A percentile compares a stretch with the other conserved stretches of the same genome.
phyloP scores from a whole-genome alignment of 768 basidiomycete species.

The Russula virescens region DNA sequence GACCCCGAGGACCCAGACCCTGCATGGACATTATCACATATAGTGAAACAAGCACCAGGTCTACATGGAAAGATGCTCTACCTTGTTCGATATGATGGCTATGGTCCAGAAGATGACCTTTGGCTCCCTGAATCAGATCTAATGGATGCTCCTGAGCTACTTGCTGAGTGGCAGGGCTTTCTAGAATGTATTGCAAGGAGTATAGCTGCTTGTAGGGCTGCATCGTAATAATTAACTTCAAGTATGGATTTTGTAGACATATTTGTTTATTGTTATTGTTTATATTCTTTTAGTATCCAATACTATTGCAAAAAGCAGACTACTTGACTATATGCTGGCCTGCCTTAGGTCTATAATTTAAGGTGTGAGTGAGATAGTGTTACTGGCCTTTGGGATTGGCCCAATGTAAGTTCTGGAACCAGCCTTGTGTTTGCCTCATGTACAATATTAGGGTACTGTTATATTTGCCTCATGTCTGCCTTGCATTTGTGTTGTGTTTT shows the following conservation, averaged over 20 bases:
- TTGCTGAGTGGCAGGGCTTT: conserved; percentile 25
- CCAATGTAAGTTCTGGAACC: too few relatives aligned
- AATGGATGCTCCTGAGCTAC: conserved; percentile 25
- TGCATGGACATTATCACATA: conserved; percentile 30
- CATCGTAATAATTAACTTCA: neutral
- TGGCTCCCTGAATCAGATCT: conserved; percentile 26
- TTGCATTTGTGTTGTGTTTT: too few relatives aligned
- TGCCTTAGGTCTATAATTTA: too few relatives aligned
- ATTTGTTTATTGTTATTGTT: neutral
- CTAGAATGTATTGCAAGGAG: conserved; percentile 22
- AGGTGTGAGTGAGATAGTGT: too few relatives aligned
- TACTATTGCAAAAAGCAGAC: too few relatives aligned
- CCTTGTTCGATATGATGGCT: conserved; percentile 31
- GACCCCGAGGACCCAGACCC: conserved; percentile 23
- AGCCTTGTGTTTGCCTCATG: too few relatives aligned
- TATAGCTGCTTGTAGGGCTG: neutral
- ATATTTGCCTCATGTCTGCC: too few relatives aligned
- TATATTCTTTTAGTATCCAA: too few relatives aligned
- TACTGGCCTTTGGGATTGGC: too few relatives aligned
- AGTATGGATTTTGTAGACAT: neutral
- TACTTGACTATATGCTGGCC: too few relatives aligned
- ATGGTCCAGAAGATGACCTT: conserved; percentile 29
- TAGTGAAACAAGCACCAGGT: conserved; percentile 28
- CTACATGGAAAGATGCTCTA: conserved; percentile 17
- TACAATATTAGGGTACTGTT: too few relatives aligned